These are phyloP conservation scores for Brettanomyces sp. DNA, from an alignment of 805 yeast genomes.

Conservation along the genomic window DNA sequence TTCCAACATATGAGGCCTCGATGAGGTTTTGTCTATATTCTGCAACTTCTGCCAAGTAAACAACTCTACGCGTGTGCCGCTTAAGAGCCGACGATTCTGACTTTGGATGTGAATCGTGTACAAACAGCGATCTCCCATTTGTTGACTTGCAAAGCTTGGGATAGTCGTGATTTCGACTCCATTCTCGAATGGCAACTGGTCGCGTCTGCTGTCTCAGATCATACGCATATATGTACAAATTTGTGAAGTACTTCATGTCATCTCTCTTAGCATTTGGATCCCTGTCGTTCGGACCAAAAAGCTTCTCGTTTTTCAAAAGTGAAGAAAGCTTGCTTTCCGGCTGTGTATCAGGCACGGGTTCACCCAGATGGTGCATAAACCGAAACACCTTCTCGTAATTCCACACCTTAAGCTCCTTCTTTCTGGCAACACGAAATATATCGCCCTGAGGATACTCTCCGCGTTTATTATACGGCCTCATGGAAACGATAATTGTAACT, in stretches of 20 bases:
- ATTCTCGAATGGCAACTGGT: constrained; percentile 78
- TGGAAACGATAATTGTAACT: constrained; percentile 72
- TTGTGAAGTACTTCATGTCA: constrained; percentile 73
- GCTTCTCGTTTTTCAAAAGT: constrained; percentile 72
- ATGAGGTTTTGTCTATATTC: constrained; percentile 23
- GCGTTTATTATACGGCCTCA: constrained; percentile 38
- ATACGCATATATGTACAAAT: constrained; percentile 66
- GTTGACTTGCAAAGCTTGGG: constrained; percentile 56
- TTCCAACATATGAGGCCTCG: constrained; percentile 14
- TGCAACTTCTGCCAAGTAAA: constrained; percentile 22
- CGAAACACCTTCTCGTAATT: constrained; percentile 75
- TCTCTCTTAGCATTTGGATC: constrained; percentile 81
- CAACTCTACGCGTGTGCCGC: constrained; percentile 23
- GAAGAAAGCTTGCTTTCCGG: constrained; percentile 35
- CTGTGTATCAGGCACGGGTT: constrained; percentile 18
- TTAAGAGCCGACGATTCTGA: constrained; percentile 11
- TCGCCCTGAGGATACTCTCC: constrained; percentile 44
- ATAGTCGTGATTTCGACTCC: constrained; percentile 41
- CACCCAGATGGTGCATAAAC: constrained; percentile 61
- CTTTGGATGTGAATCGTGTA: constrained; percentile 38
- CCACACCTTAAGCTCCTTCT: constrained; percentile 73
- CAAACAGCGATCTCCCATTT: constrained; percentile 77
- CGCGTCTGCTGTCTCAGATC: constrained; percentile 71
- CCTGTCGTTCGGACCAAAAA: constrained; percentile 80
- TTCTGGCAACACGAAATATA: constrained; percentile 54